Percentiles rank a stretch among this genome's conserved stretches.
phyloP scores from a whole-genome alignment of 441 rosid genomes.

The Macaranga tanarius region DNA sequence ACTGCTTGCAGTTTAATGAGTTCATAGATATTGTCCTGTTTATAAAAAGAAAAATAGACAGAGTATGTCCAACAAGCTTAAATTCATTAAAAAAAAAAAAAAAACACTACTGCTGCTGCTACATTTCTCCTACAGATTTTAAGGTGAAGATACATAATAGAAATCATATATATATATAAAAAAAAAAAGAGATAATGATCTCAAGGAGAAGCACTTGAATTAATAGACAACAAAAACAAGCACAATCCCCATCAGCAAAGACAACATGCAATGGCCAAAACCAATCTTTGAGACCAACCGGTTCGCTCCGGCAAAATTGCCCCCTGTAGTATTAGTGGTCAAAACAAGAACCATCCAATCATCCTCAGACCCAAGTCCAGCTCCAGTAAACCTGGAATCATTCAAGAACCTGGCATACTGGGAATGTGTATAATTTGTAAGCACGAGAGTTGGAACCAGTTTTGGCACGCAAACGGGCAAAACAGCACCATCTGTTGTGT shows the following conservation, averaged over 20 bases:
- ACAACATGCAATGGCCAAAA: conserved; percentile 11
- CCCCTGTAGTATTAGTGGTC: conserved; percentile 38
- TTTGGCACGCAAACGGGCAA: conserved; percentile 66
- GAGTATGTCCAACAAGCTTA: too few species aligned
- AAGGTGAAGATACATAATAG: too few species aligned
- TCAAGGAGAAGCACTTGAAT: neutral
- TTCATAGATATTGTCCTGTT: too few species aligned
- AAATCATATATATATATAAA: neutral
- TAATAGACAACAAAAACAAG: conserved; percentile 13
- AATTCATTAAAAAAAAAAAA: too few species aligned
- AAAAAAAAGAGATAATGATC: neutral
- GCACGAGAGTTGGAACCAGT: conserved; percentile 54
- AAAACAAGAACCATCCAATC: conserved; percentile 80
- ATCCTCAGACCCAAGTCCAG: conserved; percentile 64
- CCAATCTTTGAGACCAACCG: conserved; percentile 21
- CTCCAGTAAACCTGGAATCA: conserved; percentile 55
- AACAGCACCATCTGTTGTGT: conserved; percentile 50
- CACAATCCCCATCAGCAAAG: conserved; percentile 21
- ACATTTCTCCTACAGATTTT: neutral
- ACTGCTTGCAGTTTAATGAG: too few species aligned
- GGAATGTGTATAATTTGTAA: conserved; percentile 65
- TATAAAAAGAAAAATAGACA: too few species aligned
- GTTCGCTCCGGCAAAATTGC: conserved; percentile 43
- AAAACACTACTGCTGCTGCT: neutral
- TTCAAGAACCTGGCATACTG: conserved; percentile 50